phyloP scores from a whole-genome alignment of 1,284 basidiomycete species.

The Microbotryomycetes sp. region DNA sequence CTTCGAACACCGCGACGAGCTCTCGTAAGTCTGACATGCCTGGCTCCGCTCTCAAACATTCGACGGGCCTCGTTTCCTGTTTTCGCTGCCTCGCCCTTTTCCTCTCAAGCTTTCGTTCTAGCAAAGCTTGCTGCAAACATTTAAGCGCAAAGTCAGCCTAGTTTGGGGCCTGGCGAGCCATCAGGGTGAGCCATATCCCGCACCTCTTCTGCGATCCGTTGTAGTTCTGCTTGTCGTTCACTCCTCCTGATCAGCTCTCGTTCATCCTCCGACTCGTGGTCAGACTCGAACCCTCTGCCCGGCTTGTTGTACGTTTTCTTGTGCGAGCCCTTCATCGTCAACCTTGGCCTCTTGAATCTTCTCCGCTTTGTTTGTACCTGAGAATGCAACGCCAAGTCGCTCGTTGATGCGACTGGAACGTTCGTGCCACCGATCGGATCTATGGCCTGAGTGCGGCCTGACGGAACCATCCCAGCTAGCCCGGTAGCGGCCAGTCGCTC shows the following conservation, averaged over 20 bases:
- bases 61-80: background rate
- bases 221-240: background rate
- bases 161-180: too few relatives aligned
- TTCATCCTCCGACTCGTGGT: too few relatives aligned
- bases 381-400: too few relatives aligned
- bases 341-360: too few relatives aligned
- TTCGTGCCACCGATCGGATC: too few relatives aligned
- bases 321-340: too few relatives aligned
- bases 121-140: background rate
- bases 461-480: too few relatives aligned
- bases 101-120: background rate
- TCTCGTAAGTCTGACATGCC: background rate
- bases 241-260: background rate
- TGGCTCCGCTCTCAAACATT: background rate
- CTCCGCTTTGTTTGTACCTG: too few relatives aligned
- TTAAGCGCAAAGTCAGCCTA: background rate
- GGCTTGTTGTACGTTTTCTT: too few relatives aligned
- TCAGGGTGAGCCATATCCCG: background rate
- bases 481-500: too few relatives aligned
- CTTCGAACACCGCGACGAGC: background rate
- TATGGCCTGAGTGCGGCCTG: too few relatives aligned
- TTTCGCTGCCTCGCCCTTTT: background rate
- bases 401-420: too few relatives aligned
- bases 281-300: background rate
- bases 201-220: background rate